A percentile compares a stretch with the other conserved stretches of the same genome.
These are phyloP conservation scores for Oryza nivara DNA, from an alignment of 176 grass and related monocot species.

Conservation along the genomic window DNA sequence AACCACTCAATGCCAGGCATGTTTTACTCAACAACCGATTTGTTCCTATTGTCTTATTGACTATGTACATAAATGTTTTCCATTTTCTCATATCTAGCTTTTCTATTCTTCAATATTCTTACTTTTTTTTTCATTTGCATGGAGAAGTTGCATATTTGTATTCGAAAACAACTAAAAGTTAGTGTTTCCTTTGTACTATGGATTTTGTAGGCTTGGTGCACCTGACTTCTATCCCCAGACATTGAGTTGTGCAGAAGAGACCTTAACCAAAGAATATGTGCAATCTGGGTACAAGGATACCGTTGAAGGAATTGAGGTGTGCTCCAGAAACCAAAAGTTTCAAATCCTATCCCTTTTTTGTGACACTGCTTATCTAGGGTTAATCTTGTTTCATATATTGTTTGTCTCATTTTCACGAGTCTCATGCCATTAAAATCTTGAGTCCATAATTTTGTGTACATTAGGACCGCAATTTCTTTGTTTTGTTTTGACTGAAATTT, in stretches of 20 bases:
- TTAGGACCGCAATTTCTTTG: background rate
- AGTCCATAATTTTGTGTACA: background rate
- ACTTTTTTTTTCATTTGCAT: background rate
- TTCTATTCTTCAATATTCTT: background rate
- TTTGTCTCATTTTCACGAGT: background rate
- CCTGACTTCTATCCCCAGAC: conserved; percentile 98
- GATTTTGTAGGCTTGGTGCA: conserved; percentile 78
- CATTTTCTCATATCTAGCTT: background rate
- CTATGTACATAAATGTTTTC: background rate
- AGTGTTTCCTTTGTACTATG: background rate
- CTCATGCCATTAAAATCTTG: background rate
- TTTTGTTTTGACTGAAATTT: background rate
- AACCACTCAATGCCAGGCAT: conserved; percentile 84
- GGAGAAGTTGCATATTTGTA: background rate
- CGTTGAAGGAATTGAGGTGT: conserved; percentile 98
- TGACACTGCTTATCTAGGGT: background rate
- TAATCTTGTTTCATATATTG: background rate
- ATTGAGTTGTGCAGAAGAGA: conserved; percentile 90
- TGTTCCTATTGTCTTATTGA: background rate
- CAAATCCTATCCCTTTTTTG: background rate
- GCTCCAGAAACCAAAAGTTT: conserved; percentile 12
- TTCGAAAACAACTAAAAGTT: background rate
- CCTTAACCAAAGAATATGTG: conserved; percentile 90
- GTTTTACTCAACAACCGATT: conserved; percentile 8
- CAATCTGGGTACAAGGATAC: conserved; percentile 96